phyloP scores from a whole-genome alignment of 2,329 filamentous ascomycete species.

The Aplosporella prunicola region DNA sequence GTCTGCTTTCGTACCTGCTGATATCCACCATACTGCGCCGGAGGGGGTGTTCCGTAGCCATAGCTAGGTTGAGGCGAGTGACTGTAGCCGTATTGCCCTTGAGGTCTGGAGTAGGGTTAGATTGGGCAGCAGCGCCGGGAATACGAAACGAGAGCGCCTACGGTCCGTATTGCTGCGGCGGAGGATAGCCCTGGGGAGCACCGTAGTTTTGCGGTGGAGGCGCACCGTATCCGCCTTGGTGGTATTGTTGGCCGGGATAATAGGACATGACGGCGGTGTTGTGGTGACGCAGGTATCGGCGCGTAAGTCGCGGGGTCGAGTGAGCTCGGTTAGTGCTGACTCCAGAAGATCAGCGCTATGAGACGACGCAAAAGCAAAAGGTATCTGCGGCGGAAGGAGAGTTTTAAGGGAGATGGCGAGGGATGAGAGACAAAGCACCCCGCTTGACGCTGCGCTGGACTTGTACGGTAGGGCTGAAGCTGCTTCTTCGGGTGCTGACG shows the following conservation, averaged over 20 bases:
- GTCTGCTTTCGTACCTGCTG: constrained; percentile 25
- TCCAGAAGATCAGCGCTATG: too few relatives aligned
- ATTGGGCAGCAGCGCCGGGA: constrained; percentile 3
- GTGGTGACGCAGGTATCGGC: neutral
- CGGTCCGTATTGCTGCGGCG: constrained; percentile 12
- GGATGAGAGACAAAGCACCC: constrained; percentile 3
- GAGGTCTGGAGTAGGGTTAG: constrained; percentile 15
- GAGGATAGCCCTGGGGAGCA: constrained; percentile 14
- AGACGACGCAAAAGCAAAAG: too few relatives aligned
- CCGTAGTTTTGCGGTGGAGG: constrained; percentile 25
- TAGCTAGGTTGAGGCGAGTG: constrained; percentile 32
- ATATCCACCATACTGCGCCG: constrained; percentile 34
- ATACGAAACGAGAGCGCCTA: constrained; percentile 2
- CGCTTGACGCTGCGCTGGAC: constrained; percentile 1
- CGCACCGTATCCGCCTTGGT: constrained; percentile 27
- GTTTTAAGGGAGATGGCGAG: neutral
- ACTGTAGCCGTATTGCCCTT: constrained; percentile 28
- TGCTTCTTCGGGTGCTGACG: constrained; percentile 4
- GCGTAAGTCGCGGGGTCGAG: neutral
- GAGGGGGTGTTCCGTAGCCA: constrained; percentile 32
- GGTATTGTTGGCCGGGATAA: constrained; percentile 33
- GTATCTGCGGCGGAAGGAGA: too few relatives aligned
- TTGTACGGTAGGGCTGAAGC: constrained; percentile 8
- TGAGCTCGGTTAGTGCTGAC: too few relatives aligned
- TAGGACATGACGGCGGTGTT: constrained; percentile 28